phyloP scores from a whole-genome alignment of 75 land plant species.

The Cunninghamia lanceolata region DNA sequence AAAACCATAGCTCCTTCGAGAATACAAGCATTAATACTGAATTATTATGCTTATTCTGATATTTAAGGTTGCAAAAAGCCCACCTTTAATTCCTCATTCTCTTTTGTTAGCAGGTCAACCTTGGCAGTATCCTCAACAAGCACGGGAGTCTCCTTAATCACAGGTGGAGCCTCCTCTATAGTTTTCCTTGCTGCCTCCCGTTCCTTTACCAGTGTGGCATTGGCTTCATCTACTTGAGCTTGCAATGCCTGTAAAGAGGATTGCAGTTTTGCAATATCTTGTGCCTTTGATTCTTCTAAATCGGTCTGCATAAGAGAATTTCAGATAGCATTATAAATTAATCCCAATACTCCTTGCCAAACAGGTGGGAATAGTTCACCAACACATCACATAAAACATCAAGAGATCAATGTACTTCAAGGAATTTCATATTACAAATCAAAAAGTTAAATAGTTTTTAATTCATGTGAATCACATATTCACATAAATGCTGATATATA shows the following conservation, averaged over 20 bases:
- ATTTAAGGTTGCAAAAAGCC: background rate
- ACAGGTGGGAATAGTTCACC: background rate
- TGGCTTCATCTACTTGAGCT: conserved; percentile 62
- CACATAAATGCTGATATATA: background rate
- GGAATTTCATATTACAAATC: background rate
- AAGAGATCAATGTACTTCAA: background rate
- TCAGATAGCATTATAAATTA: background rate
- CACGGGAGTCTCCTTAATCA: conserved; percentile 64
- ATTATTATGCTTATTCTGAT: background rate
- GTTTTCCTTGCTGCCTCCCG: conserved; percentile 62
- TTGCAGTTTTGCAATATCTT: conserved; percentile 77
- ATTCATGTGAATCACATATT: background rate
- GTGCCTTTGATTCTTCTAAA: conserved; percentile 78
- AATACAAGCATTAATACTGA: background rate
- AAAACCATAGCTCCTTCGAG: background rate
- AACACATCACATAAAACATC: background rate
- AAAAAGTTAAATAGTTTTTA: background rate
- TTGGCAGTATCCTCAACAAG: conserved; percentile 69
- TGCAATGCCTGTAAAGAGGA: conserved; percentile 68
- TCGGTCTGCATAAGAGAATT: conserved; percentile 41
- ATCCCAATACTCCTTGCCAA: background rate
- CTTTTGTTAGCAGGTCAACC: conserved; percentile 57
- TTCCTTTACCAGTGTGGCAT: conserved; percentile 56
- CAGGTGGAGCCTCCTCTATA: conserved; percentile 79
- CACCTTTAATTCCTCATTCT: conserved; percentile 72